Conservation (phyloP, 2,329 filamentous ascomycete species). For the Pseudopithomyces maydicus region DNA sequence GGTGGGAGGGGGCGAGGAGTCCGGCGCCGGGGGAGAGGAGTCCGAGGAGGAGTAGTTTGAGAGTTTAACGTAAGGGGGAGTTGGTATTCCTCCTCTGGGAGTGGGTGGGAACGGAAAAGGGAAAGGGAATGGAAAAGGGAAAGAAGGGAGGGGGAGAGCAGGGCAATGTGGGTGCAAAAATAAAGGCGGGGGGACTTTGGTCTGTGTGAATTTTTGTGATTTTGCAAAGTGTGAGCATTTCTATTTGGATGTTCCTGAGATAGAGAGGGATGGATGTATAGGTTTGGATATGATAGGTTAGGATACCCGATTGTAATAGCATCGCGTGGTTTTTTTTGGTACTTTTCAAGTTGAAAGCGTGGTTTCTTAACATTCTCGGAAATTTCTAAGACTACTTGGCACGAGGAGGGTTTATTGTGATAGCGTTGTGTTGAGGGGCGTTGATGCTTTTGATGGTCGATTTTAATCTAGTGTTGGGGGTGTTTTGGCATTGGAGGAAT, state of each 20-base stretch:
- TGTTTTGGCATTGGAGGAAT: no score
- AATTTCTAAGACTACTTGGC: no score
- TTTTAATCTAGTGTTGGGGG: no score
- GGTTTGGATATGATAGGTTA: neutral
- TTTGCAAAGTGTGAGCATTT: neutral
- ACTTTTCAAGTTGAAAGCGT: no score
- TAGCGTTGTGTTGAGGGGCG: no score
- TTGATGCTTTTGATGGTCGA: no score
- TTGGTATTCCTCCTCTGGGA: neutral
- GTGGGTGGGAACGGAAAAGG: neutral
- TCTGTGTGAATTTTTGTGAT: neutral
- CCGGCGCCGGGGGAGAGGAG: conserved; percentile 7
- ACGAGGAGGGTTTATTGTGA: no score
- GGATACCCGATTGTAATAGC: conserved; percentile 1
- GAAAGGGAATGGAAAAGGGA: neutral
- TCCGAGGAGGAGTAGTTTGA: conserved; percentile 23
- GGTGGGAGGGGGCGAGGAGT: conserved; percentile 36
- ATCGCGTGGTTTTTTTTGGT: neutral
- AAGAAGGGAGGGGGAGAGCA: neutral
- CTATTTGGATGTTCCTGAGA: no score
- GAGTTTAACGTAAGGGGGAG: conserved; percentile 5
- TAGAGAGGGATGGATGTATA: no score
- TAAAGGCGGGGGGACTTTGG: neutral
- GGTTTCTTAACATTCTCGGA: no score
- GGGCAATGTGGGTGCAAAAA: neutral